Conservation (phyloP, 2,329 filamentous ascomycete species). For the Penicillium olsonii region DNA sequence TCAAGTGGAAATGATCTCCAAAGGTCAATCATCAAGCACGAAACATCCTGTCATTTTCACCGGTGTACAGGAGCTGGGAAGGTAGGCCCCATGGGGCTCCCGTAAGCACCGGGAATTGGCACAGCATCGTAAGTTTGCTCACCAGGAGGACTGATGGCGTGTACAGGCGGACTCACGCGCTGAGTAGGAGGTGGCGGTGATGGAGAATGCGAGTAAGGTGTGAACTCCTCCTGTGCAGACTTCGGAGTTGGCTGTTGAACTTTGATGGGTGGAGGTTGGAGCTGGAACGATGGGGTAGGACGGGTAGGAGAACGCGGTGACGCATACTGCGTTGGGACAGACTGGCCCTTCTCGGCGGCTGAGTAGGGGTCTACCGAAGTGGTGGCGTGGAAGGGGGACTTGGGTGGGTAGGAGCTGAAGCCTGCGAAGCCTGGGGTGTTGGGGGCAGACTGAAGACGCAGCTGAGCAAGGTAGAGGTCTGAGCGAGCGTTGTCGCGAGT, state of each 20-base stretch:
- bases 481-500: conserved; percentile 89
- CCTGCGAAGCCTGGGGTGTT: conserved; percentile 80
- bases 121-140: conserved; percentile 84
- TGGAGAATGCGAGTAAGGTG: conserved; percentile 29
- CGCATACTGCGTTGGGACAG: conserved; percentile 52
- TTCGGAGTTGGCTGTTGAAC: conserved; percentile 77
- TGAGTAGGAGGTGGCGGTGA: conserved; percentile 28
- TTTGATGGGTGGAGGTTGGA: conserved; percentile 80
- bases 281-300: conserved; percentile 68
- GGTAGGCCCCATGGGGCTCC: conserved; percentile 49
- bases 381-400: conserved; percentile 48
- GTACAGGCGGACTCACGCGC: conserved; percentile 52
- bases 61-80: conserved; percentile 34
- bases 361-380: conserved; percentile 46
- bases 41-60: conserved; percentile 12
- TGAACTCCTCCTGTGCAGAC: conserved; percentile 64
- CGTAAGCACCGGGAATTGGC: conserved; percentile 84
- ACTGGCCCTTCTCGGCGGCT: conserved; percentile 57
- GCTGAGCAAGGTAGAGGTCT: conserved; percentile 88
- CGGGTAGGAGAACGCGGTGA: conserved; percentile 65
- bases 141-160: conserved; percentile 70
- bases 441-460: conserved; percentile 82
- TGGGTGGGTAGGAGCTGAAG: conserved; percentile 60
- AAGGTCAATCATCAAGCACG: not conserved
- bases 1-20: not conserved